phyloP scores from a whole-genome alignment of 495 filamentous ascomycete species.

The Daldinia concentrica region DNA sequence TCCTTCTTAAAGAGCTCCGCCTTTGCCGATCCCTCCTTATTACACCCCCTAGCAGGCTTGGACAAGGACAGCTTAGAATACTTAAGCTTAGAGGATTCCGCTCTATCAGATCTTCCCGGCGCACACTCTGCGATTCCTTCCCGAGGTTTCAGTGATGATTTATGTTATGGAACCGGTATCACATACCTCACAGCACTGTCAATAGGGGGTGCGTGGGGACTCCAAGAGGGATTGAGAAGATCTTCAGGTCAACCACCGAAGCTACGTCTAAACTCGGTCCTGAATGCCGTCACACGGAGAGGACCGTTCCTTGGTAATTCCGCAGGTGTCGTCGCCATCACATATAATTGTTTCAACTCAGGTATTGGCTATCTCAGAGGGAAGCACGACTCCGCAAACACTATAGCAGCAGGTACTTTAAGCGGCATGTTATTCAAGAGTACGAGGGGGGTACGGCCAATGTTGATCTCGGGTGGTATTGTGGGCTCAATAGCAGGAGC shows the following conservation, averaged over 20 bases:
- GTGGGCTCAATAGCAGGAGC: constrained; percentile 83
- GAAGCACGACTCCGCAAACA: constrained; percentile 91
- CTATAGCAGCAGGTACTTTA: constrained; percentile 80
- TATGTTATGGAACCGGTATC: constrained; percentile 95
- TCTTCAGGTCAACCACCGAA: constrained; percentile 81
- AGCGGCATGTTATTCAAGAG: constrained; percentile 97
- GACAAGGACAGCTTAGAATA: constrained; percentile 94
- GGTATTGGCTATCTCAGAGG: constrained; percentile 84
- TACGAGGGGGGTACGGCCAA: constrained; percentile 85
- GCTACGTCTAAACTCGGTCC: constrained; percentile 87
- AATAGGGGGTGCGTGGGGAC: constrained; percentile 89
- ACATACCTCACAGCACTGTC: constrained; percentile 88
- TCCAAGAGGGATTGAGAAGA: constrained; percentile 84
- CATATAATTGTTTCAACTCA: constrained; percentile 95
- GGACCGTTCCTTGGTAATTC: constrained; percentile 98
- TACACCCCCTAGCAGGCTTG: constrained; percentile 94
- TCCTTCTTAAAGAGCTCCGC: constrained; percentile 77
- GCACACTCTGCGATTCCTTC: constrained; percentile 86
- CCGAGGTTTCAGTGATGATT: constrained; percentile 95
- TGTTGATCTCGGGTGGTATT: constrained; percentile 90
- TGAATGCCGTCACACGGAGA: constrained; percentile 90
- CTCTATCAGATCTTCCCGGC: constrained; percentile 88
- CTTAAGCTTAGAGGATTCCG: constrained; percentile 89
- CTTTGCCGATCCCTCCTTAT: constrained; percentile 80
- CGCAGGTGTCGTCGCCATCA: constrained; percentile 92